phyloP scores from a whole-genome alignment of 805 yeast genomes.

The Spathaspora arborariae region DNA sequence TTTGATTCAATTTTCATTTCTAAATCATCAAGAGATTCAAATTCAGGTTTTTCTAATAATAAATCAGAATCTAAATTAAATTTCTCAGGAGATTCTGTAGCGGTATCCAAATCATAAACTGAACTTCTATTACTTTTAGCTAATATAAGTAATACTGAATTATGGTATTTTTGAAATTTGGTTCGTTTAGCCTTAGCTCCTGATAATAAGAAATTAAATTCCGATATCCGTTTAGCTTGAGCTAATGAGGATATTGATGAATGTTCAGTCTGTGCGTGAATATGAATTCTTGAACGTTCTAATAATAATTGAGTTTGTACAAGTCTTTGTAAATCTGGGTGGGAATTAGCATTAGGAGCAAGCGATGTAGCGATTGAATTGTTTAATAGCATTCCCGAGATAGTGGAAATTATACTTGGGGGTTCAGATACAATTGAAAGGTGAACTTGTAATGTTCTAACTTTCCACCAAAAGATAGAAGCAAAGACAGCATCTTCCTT shows the following conservation, averaged over 20 bases:
- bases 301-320: slow-evolving; percentile 50
- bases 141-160: slow-evolving; percentile 69
- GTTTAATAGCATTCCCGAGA: slow-evolving; percentile 39
- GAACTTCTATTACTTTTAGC: slow-evolving; percentile 50
- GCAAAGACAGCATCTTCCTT: slow-evolving; percentile 36
- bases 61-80: slow-evolving; percentile 71
- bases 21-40: slow-evolving; percentile 54
- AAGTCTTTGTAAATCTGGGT: slow-evolving; percentile 28
- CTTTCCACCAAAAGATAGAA: slow-evolving; percentile 69
- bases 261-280: slow-evolving; percentile 64
- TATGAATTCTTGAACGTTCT: slow-evolving; percentile 63
- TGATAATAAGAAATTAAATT: slow-evolving; percentile 63
- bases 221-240: slow-evolving; percentile 55
- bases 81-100: slow-evolving; percentile 45
- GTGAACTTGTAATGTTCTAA: slow-evolving; percentile 64
- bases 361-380: slow-evolving; percentile 25
- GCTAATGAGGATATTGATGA: slow-evolving; percentile 51
- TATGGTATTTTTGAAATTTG: slow-evolving; percentile 68
- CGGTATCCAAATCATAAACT: slow-evolving; percentile 14
- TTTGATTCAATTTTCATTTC: slow-evolving; percentile 34
- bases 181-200: slow-evolving; percentile 90
- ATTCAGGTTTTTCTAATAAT: slow-evolving; percentile 69
- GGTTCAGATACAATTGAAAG: slow-evolving; percentile 62
- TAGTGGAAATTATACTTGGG: slow-evolving; percentile 44
- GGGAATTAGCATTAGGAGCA: slow-evolving; percentile 26